Percentiles rank a stretch among this genome's conserved stretches.
These are phyloP conservation scores for Amphibolis antarctica DNA, from an alignment of 106 monocot genomes.

Conservation along the genomic window DNA sequence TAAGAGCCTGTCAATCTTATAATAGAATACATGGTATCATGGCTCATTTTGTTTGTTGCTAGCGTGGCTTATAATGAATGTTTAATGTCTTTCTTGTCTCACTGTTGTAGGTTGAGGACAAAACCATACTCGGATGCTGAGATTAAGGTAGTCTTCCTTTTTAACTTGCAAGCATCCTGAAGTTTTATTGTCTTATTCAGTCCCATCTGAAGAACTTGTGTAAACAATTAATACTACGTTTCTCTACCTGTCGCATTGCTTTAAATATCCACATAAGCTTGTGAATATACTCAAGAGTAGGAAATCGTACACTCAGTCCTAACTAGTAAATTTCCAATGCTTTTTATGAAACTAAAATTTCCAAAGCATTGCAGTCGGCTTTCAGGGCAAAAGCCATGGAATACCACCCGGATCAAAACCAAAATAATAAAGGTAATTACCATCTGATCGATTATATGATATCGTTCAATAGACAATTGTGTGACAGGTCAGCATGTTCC, in stretches of 20 bases:
- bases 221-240: too few relatives aligned
- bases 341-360: background rate
- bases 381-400: slow-evolving; percentile 82
- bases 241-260: too few relatives aligned
- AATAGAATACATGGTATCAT: too few relatives aligned
- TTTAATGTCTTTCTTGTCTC: background rate
- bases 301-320: background rate
- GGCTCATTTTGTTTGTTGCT: background rate
- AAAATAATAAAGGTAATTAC: slow-evolving; percentile 49
- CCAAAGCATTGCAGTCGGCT: slow-evolving; percentile 35
- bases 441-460: background rate
- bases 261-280: too few relatives aligned
- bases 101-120: slow-evolving; percentile 30
- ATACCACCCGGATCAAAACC: slow-evolving; percentile 84
- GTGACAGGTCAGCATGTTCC: background rate
- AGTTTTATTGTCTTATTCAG: too few relatives aligned
- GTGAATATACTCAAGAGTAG: too few relatives aligned
- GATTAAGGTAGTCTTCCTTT: slow-evolving; percentile 34
- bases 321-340: background rate
- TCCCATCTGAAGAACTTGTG: too few relatives aligned
- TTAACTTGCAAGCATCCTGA: too few relatives aligned
- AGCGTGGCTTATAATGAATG: background rate
- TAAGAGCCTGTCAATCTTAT: background rate
- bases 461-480: background rate
- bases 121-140: slow-evolving; percentile 52